Base-by-base conservation (phyloP, 257 asterid species). In the Cordia subcordata region DNA sequence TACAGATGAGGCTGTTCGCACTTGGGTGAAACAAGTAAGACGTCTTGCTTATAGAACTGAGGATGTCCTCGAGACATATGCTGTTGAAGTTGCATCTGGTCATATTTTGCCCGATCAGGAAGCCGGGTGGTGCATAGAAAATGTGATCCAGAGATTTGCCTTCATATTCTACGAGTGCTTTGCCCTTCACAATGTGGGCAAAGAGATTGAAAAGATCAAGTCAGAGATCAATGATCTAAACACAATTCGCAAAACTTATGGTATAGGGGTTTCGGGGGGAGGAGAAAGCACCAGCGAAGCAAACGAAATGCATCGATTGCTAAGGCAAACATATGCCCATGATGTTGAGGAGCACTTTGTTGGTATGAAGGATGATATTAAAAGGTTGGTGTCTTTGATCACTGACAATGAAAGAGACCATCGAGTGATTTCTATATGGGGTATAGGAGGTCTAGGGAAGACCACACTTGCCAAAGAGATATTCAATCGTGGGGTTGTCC, bases 381-480 rank as follows among this genome's bases (percentile, higher is more conserved):
- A 35, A 13, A 8, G 15, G 5, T 14, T 66, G 17, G 61, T 52
- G 23, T 13, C 55, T 15, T 12, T 38, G 12, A 12, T 44, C 17
- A 22, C 37, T 18, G 53, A 66, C 6, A 50, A 45, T 49, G 21
- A 15, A 14, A 49, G 18, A 17, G 58, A 21, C 22, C 40, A 27
- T 54, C 40, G 38, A 54, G 58, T 54, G 58, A 14, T 67, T 13
- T 67, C 66, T 13, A 67, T 59, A 0, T 59, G 56, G 40, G 72
- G 66, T 0, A 52, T 59, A 37, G 65, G 55, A 8, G 65, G 71
- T 14, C 13, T 58, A n/a, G 71, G 71, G 2, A 67, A 59, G 55
- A 67, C 72, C 3, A 52, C 72, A 33, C 54, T 67, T 8, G 66
- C 72, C 4, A 6, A 16, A 16, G 59, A 58, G 39, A 14, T 58